Percentiles rank a stretch among this genome's conserved stretches.
phyloP scores from a whole-genome alignment of 257 asterid genomes.

The Linaria vulgaris region DNA sequence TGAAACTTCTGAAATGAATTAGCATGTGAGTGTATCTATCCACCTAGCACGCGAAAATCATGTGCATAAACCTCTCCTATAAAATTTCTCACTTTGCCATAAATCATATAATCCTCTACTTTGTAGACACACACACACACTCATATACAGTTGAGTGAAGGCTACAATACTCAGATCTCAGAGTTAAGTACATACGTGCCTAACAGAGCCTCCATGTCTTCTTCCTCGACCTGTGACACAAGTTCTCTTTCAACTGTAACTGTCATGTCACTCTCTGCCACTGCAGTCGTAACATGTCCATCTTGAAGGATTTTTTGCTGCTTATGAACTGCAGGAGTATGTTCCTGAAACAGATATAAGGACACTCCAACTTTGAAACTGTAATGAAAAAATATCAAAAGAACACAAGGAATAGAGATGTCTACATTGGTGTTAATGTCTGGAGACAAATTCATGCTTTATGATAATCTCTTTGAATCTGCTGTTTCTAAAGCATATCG shows the following conservation, averaged over 20 bases:
- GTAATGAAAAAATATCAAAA: not conserved
- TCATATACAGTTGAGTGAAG: not conserved
- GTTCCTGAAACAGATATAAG: conserved; percentile 55
- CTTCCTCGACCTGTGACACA: conserved; percentile 97
- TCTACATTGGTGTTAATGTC: conserved; percentile 13
- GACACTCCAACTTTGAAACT: conserved; percentile 5
- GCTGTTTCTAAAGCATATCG: not conserved
- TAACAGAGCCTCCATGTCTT: conserved; percentile 98
- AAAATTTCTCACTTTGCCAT: conserved; percentile 1
- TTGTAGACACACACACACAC: not conserved
- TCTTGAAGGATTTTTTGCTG: conserved; percentile 51
- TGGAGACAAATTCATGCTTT: conserved; percentile 5
- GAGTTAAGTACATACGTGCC: conserved; percentile 73
- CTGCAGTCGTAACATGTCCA: conserved; percentile 37
- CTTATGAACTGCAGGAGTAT: conserved; percentile 57
- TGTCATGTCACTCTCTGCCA: conserved; percentile 62
- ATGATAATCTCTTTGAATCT: not conserved
- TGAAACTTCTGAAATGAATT: conserved; percentile 3
- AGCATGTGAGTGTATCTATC: not conserved
- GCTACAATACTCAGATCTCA: conserved; percentile 2
- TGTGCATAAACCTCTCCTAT: not conserved
- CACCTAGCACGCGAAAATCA: not conserved
- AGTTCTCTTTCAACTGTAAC: conserved; percentile 97
- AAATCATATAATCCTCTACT: conserved; percentile 1
- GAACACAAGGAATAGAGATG: not conserved